Base-by-base conservation (phyloP, 2,329 filamentous ascomycete species). In the Colletotrichum orchidophilum region DNA sequence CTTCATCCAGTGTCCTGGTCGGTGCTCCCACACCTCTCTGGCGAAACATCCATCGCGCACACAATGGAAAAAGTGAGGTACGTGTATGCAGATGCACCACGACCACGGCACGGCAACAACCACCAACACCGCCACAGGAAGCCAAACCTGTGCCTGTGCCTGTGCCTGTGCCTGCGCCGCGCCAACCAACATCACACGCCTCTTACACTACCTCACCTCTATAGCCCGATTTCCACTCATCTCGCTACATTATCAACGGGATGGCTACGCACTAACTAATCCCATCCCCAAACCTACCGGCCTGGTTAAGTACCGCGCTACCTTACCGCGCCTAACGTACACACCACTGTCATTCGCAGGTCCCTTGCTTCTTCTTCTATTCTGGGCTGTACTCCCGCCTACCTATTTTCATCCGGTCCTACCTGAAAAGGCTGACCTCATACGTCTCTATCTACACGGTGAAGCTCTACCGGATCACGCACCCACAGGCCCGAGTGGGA, bases 161-260 rank as follows among this genome's bases (percentile, higher is more conserved):
- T 26, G 50, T 3, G 49, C 24, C 49, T 50, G 21, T 21, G 50
- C 50, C 50, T 26, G 26, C 50, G 50, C 39, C 39, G 39, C 59
- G 33, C 58, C 50, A 64, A 64, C 63, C 42, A 61, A 42, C 57
- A 46, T 46, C 39, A 46, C 39, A 52, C 21, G 27, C 39, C 58
- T 62, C 29, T 21, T n/a, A 42, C 29, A 31, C 33, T 11, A 53
- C 9, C 57, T 31, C 27, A 59, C 21, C 24, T 53, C 21, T 21
- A n/a, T 59, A 59, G 63, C 58, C 39, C 64, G 39, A 42, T 50
- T 46, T 24, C 52, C 42, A 49, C 68, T 54, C 46, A 31, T 59
- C 50, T 68, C 53, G 64, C 53, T 59, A 53, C 46, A 33, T 39
- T 63, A 63, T 68, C 58, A 68, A 69, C 64, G 69, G 69, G 69